phyloP scores from a whole-genome alignment of 1,284 basidiomycete genomes.

The Agroathelia rolfsii region DNA sequence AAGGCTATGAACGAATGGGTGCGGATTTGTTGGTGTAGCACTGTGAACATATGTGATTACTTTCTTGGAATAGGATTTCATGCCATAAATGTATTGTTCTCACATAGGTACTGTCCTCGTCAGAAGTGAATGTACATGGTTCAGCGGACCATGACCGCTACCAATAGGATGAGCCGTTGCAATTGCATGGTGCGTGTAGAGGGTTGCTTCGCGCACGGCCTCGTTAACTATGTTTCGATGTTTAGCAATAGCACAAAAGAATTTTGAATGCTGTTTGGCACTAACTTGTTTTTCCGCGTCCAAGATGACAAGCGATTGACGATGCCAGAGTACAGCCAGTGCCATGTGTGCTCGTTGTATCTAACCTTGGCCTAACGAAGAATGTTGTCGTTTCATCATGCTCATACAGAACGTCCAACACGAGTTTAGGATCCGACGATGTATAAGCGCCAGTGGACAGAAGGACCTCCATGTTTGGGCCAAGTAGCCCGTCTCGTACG shows the following conservation, averaged over 20 bases:
- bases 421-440: constrained; percentile 26
- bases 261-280: constrained; percentile 9
- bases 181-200: constrained; percentile 75
- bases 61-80: background rate
- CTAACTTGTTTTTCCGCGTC: constrained; percentile 40
- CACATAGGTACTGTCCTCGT: constrained; percentile 49
- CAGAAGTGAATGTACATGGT: constrained; percentile 69
- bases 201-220: constrained; percentile 51
- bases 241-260: constrained; percentile 4
- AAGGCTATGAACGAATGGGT: constrained; percentile 60
- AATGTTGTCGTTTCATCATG: constrained; percentile 30
- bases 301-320: constrained; percentile 67
- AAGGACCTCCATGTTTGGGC: constrained; percentile 56
- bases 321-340: constrained; percentile 91
- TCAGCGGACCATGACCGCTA: constrained; percentile 76
- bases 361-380: constrained; percentile 58
- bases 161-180: constrained; percentile 65
- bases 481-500: constrained; percentile 32
- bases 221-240: constrained; percentile 35
- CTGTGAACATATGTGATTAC: constrained; percentile 32
- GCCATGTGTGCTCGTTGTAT: constrained; percentile 78
- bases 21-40: constrained; percentile 49
- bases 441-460: constrained; percentile 18
- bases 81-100: constrained; percentile 16
- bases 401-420: constrained; percentile 72